These are phyloP conservation scores for Hyaloscypha variabilis DNA, from an alignment of 495 filamentous ascomycete genomes.

Conservation along the genomic window DNA sequence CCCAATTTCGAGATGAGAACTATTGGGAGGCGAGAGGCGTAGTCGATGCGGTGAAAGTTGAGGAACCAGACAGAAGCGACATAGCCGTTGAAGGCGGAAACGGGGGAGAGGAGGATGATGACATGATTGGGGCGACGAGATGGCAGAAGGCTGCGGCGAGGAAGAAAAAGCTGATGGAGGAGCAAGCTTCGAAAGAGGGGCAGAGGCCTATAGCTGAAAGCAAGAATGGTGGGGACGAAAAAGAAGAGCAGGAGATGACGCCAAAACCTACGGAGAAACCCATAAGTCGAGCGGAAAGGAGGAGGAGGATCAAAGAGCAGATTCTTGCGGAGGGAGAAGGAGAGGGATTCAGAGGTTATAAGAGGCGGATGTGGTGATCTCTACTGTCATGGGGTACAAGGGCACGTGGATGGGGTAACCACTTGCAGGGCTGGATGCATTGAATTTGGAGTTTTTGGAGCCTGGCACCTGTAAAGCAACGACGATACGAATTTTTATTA, in stretches of 20 bases:
- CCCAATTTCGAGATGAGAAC: constrained; percentile 24
- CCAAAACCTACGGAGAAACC: constrained; percentile 26
- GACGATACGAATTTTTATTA: constrained; percentile 11
- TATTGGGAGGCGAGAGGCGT: constrained; percentile 19
- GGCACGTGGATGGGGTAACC: background rate
- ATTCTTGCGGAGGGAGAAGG: constrained; percentile 45
- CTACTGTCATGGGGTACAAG: background rate
- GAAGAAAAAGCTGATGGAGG: constrained; percentile 29
- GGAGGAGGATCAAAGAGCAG: constrained; percentile 52
- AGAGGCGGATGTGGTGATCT: constrained; percentile 46
- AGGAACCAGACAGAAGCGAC: constrained; percentile 3
- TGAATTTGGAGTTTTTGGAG: background rate
- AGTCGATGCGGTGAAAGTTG: constrained; percentile 7
- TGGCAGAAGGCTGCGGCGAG: constrained; percentile 23
- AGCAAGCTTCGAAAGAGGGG: constrained; percentile 20
- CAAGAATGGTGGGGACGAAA: background rate
- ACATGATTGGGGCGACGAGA: constrained; percentile 20
- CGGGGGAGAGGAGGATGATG: constrained; percentile 18
- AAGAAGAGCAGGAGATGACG: background rate
- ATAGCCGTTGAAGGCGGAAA: constrained; percentile 6
- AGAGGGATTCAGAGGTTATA: constrained; percentile 45
- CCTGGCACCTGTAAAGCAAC: background rate
- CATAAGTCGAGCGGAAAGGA: constrained; percentile 49
- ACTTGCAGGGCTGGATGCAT: background rate
- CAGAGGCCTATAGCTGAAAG: constrained; percentile 2